Evolutionary conservation across 257 asterid genomes (phyloP), one percentile per base, ranked within the genome.

Genomic region (Dorcoceras hygrometricum): DNA sequence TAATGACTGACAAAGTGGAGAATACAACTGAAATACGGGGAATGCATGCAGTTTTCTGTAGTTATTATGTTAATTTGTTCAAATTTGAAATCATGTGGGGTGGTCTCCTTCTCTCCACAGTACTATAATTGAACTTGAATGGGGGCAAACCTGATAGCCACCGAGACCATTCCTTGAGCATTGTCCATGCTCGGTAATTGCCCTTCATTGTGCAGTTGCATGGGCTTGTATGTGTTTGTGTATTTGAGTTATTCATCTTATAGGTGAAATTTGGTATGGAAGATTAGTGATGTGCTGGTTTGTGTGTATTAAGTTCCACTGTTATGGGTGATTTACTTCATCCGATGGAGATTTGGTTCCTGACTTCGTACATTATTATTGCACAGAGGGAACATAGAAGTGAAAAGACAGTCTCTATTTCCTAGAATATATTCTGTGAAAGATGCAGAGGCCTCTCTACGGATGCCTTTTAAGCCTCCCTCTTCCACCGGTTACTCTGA

Each of bases 381-480:
- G 16, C 50, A 39, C 84, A 90, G 99, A 90, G 99, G 96, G 63
- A 83, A 78, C 69, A 62, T 90, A 66, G 94, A 76, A 75, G 96
- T 93, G 73, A 86, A 79, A 65, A 79, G 97, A 70, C 96, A 90
- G 67, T 86, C 99, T 2, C 72, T 90, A 66, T 88, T 93, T 77
- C 99, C 99, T 11, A 84, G 92, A 57, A 91, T 93, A 43, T 89
- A 89, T 79, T 84, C 96, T 18, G 90, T 93, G 65, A 78, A 72
- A 20, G 95, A 84, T 70, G 84, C 77, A 34, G 92, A 82, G 36
- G 82, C 86, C 57, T 78, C 81, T 60, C 71, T 82, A 71, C 79
- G 99, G 65, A 84, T 82, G 77, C 99, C 99, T 53, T 93, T 93
- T 74, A 93, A 90, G 76, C 95, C 96, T 69, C 99, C 95, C 24